Conservation (phyloP, 164 flowering plant genomes). For the Vitis rupestris region DNA sequence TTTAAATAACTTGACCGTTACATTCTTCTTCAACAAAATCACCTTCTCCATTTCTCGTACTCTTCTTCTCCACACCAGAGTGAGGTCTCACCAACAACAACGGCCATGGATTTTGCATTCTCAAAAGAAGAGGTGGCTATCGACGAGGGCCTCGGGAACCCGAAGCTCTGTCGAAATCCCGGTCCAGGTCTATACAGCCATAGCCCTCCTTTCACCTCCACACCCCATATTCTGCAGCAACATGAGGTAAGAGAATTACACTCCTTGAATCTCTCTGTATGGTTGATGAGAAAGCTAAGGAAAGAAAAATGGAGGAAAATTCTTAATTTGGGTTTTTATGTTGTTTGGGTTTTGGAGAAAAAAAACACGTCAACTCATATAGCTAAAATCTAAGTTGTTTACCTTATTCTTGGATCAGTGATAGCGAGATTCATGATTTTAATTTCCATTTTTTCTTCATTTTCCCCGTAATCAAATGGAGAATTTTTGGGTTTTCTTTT, state of each 20-base stretch:
- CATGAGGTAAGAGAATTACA: conserved; percentile 45
- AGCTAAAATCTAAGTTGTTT: background rate
- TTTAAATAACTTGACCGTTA: conserved; percentile 46
- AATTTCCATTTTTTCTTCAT: background rate
- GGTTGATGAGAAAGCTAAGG: background rate
- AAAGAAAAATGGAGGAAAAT: background rate
- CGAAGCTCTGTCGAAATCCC: conserved; percentile 65
- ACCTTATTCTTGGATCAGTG: too few relatives aligned
- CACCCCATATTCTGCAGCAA: conserved; percentile 51
- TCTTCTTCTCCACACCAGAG: conserved; percentile 1
- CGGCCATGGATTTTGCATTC: conserved; percentile 42
- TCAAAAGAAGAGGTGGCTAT: conserved; percentile 62
- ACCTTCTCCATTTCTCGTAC: background rate
- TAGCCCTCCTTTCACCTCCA: conserved; percentile 84
- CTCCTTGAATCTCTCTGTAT: background rate
- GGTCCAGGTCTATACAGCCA: conserved; percentile 36
- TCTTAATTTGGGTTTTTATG: background rate
- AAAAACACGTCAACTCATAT: background rate
- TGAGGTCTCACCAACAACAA: conserved; percentile 11
- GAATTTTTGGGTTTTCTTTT: too few relatives aligned
- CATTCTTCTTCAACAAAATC: conserved; percentile 5
- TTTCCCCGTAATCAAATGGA: background rate
- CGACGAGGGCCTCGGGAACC: conserved; percentile 70
- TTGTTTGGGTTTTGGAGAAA: background rate
- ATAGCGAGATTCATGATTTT: too few relatives aligned